Percentiles rank a stretch among this genome's conserved stretches.
phyloP scores from a whole-genome alignment of 192 early-diverging fungal genomes.

The Kappamyces sp. region DNA sequence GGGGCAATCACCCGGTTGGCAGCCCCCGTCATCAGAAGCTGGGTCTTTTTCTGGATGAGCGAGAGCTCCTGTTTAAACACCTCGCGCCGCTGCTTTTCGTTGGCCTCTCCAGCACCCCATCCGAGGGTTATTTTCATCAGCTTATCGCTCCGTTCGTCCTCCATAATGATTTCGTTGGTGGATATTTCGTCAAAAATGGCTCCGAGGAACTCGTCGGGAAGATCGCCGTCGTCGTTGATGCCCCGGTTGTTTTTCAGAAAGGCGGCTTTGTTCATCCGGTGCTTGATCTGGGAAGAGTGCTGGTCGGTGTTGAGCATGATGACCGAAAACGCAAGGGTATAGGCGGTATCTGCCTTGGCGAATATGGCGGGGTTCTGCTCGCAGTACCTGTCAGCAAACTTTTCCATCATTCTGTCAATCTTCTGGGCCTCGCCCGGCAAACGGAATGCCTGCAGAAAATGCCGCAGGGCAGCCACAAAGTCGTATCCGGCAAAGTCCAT shows the following conservation, averaged over 20 bases:
- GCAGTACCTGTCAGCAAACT: conserved; percentile 62
- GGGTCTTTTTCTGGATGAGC: conserved; percentile 51
- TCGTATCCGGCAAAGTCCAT: conserved; percentile 47
- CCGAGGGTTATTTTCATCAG: conserved; percentile 49
- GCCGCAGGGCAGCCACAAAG: conserved; percentile 51
- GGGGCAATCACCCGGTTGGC: conserved; percentile 18
- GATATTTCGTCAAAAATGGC: conserved; percentile 77
- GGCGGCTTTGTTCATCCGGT: conserved; percentile 49
- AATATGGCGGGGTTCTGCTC: conserved; percentile 55
- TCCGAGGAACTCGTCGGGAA: conserved; percentile 65
- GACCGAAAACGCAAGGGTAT: conserved; percentile 54
- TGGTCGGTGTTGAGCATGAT: conserved; percentile 64
- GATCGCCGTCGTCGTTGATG: conserved; percentile 78
- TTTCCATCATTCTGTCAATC: conserved; percentile 62
- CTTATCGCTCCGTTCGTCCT: conserved; percentile 69
- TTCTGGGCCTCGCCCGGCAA: conserved; percentile 63
- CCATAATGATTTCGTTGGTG: conserved; percentile 85
- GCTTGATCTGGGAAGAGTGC: conserved; percentile 52
- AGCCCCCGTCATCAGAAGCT: conserved; percentile 30
- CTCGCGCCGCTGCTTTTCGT: conserved; percentile 46
- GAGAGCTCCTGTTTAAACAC: conserved; percentile 45
- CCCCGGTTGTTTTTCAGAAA: conserved; percentile 69
- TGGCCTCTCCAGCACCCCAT: conserved; percentile 38
- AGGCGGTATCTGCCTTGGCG: conserved; percentile 58
- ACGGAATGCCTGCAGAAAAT: conserved; percentile 54